phyloP scores from a whole-genome alignment of 805 yeast genomes.

The Candida jianshihensis region DNA sequence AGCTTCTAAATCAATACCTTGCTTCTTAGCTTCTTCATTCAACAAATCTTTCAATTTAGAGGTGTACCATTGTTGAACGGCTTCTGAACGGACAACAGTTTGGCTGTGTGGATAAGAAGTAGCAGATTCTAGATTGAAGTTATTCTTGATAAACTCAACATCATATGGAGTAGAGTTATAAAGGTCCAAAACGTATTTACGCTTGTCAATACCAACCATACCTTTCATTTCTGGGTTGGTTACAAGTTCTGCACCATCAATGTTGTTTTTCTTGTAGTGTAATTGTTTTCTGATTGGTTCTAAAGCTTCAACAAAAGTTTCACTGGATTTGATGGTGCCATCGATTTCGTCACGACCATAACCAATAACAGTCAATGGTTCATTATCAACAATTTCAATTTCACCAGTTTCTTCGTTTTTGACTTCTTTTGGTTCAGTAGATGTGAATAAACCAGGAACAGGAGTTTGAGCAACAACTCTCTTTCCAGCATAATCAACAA shows the following conservation, averaged over 20 bases:
- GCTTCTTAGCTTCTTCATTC: constrained; percentile 27
- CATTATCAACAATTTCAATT: constrained; percentile 27
- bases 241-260: constrained; percentile 42
- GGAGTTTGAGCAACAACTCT: constrained; percentile 91
- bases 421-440: constrained; percentile 31
- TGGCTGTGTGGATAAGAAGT: constrained; percentile 39
- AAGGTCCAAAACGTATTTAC: constrained; percentile 78
- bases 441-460: constrained; percentile 68
- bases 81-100: constrained; percentile 75
- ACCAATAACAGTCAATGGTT: constrained; percentile 23
- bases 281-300: constrained; percentile 60
- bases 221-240: constrained; percentile 83
- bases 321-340: constrained; percentile 40
- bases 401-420: constrained; percentile 36
- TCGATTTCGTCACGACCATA: constrained; percentile 72
- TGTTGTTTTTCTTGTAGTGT: constrained; percentile 68
- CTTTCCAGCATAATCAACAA: constrained; percentile 85
- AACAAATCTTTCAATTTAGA: constrained; percentile 43
- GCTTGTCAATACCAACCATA: constrained; percentile 74
- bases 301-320: constrained; percentile 48
- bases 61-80: constrained; percentile 87
- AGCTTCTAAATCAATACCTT: constrained; percentile 19
- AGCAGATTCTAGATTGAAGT: constrained; percentile 32
- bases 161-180: constrained; percentile 83
- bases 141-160: constrained; percentile 60